Base-by-base conservation (phyloP, 345 rosid species). In the Ceriops tagal region DNA sequence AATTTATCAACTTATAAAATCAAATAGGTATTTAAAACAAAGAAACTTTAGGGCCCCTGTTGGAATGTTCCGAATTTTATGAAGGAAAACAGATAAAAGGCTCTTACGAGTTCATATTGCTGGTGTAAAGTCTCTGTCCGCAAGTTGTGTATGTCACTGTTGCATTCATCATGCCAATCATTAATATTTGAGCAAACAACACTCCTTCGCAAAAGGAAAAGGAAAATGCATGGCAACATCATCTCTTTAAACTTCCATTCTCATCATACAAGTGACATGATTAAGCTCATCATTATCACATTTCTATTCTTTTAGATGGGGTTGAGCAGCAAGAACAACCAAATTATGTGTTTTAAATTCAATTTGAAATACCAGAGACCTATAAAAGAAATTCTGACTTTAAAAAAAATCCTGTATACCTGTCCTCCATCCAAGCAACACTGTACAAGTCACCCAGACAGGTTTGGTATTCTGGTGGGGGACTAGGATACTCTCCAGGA, bases 361-460 rank as follows among this genome's bases (percentile, higher is more conserved):
- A 30, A 65, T 47, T 60, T 20, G 13, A 15, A 58, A 27, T 32
- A 26, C 66, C 16, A 28, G 15, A 18, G 32, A 52, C 37, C 16
- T 46, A 62, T 0, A 19, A 15, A 57, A 57, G 21, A 20, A 62
- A 27, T 4, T 21, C 15, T 34, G 55, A 21, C 4, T 11, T 2
- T 8, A 63, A 55, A 34, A 34, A 8, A 9, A 31, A 49, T 51
- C n/a, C 1, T 65, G 6, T 73, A 61, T 81, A 92, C 99, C 98
- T 89, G 66, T 92, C 98, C 82, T 96, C 99, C 98, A 96, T 96
- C 99, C 98, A 90, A 66, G 97, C 90, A 72, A 92, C 84, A 71
- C 99, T 96, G 72, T 92, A 96, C 71, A 96, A 80, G 88, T 92
- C 99, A 62, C 99, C 99, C 80, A 96, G 81, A 80, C 99, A 96